Conservation (phyloP, 2,329 filamentous ascomycete species). For the Colletotrichum sp. region DNA sequence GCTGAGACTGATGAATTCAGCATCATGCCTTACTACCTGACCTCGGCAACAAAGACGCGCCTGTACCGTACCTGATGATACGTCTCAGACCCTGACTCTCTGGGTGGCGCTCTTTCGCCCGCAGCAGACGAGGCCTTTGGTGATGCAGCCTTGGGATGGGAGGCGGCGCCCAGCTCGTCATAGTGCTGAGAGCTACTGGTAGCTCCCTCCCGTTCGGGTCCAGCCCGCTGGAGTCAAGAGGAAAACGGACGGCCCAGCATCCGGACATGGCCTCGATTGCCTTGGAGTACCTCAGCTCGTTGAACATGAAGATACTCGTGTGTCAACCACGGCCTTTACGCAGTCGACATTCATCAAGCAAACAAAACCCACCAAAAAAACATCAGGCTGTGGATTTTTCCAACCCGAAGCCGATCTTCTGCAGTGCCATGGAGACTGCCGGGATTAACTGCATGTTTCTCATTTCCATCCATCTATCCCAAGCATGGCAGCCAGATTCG, state of each 20-base stretch:
- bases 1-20: neutral
- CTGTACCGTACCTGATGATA: neutral
- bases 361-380: neutral
- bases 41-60: neutral
- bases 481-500: neutral
- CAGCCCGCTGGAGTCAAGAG: neutral
- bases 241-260: neutral
- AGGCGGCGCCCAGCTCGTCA: conserved; percentile 4
- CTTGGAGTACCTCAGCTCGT: neutral
- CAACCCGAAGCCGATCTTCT: neutral
- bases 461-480: neutral
- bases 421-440: neutral
- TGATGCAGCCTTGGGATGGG: neutral
- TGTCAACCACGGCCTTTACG: neutral
- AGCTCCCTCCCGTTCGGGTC: neutral
- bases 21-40: neutral
- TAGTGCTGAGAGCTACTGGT: neutral
- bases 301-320: neutral
- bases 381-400: neutral
- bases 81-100: neutral
- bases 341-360: neutral
- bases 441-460: neutral
- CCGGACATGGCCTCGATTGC: neutral
- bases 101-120: neutral
- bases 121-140: neutral